Evolutionary conservation across 345 rosid species (phyloP).

Genomic region (Psidium friedrichsthalianum): DNA sequence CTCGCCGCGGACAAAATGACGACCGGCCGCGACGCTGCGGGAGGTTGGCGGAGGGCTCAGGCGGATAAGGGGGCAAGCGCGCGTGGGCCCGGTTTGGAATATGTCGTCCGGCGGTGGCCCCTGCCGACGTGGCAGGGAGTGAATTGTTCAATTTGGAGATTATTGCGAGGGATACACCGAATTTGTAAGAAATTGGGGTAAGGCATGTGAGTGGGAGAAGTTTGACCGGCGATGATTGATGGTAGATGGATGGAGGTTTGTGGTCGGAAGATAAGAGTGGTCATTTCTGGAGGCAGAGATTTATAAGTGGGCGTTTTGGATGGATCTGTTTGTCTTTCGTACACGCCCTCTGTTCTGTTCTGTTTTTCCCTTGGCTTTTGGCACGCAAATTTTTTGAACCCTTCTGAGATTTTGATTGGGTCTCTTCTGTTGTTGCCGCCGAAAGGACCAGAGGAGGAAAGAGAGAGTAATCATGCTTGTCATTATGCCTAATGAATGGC

Average conservation of each 20-base stretch:
- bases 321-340: not conserved
- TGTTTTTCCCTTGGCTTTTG: not conserved
- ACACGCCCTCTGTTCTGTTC: not conserved
- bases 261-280: not conserved
- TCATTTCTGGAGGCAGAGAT: not conserved
- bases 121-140: constrained; percentile 13
- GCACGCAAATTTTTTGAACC: not conserved
- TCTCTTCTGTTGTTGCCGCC: not conserved
- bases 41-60: constrained; percentile 71
- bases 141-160: not conserved
- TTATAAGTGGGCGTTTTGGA: no score
- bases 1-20: constrained; percentile 81
- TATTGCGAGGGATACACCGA: not conserved
- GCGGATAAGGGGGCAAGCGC: constrained; percentile 27
- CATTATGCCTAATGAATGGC: not conserved
- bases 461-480: not conserved
- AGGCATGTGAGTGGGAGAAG: not conserved
- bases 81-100: not conserved
- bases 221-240: not conserved
- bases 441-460: not conserved
- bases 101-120: not conserved
- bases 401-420: not conserved
- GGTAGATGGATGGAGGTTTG: not conserved
- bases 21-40: constrained; percentile 75
- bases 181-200: not conserved